Conservation (phyloP, 1,284 basidiomycete species). For the Gymnopus androsaceus region DNA sequence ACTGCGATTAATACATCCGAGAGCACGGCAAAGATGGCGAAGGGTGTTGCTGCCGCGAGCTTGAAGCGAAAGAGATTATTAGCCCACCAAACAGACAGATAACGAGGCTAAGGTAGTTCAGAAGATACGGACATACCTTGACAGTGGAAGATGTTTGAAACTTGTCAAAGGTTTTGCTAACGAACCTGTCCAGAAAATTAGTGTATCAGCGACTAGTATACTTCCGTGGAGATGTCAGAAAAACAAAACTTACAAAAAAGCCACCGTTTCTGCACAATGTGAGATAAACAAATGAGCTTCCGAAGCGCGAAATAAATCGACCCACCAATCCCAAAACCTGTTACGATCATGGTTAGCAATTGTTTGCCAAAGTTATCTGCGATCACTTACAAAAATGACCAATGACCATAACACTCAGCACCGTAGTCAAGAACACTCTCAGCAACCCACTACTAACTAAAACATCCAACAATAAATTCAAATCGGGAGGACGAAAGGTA, state of each 20-base stretch:
- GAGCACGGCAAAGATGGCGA: slow-evolving; percentile 39
- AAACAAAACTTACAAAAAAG: slow-evolving; percentile 28
- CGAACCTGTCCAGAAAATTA: slow-evolving; percentile 31
- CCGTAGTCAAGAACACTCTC: slow-evolving; percentile 32
- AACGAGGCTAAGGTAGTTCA: not conserved
- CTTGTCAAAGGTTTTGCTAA: slow-evolving; percentile 34
- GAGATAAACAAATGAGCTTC: too few relatives aligned
- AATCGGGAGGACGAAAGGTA: too few relatives aligned
- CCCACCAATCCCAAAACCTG: slow-evolving; percentile 37
- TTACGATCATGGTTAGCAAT: slow-evolving; percentile 7
- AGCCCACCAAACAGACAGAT: not conserved
- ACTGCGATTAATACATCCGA: slow-evolving; percentile 39
- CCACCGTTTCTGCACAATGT: slow-evolving; percentile 42
- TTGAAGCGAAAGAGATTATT: slow-evolving; percentile 12
- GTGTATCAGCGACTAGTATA: not conserved
- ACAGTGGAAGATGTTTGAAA: slow-evolving; percentile 30
- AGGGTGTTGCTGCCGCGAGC: slow-evolving; percentile 40
- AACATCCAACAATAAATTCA: not conserved
- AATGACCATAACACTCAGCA: slow-evolving; percentile 34
- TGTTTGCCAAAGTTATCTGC: not conserved
- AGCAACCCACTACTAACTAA: slow-evolving; percentile 30
- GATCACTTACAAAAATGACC: slow-evolving; percentile 33
- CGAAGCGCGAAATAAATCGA: not conserved
- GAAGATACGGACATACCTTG: slow-evolving; percentile 26
- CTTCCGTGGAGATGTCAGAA: not conserved